Conservation (phyloP, 129 eudicot genomes). For the Gnaphalium uliginosum region DNA sequence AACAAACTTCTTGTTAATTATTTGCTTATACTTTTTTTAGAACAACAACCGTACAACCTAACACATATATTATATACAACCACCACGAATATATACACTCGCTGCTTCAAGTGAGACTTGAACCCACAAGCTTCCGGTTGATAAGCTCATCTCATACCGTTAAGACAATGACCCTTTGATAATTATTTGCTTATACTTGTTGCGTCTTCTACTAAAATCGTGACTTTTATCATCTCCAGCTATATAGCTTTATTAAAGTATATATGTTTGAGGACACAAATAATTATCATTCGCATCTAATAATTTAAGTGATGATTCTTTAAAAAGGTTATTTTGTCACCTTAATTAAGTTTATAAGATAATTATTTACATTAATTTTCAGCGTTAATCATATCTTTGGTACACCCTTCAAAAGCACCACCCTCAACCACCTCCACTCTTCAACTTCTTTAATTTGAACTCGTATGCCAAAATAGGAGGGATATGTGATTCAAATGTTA, state of each 20-base stretch:
- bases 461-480: not conserved
- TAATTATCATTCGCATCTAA: conserved; percentile 5
- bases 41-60: too few relatives aligned
- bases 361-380: not conserved
- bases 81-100: too few relatives aligned
- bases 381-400: not conserved
- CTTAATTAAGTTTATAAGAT: not conserved
- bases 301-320: not conserved
- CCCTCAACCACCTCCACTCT: conserved; percentile 23
- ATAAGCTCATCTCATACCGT: too few relatives aligned
- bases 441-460: not conserved
- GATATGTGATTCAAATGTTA: not conserved
- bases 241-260: not conserved
- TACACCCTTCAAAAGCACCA: conserved; percentile 14
- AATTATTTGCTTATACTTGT: too few relatives aligned
- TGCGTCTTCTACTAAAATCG: not conserved
- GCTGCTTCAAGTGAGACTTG: too few relatives aligned
- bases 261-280: not conserved
- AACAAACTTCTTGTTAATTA: too few relatives aligned
- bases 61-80: too few relatives aligned
- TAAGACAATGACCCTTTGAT: too few relatives aligned
- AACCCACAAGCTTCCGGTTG: too few relatives aligned
- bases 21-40: too few relatives aligned
- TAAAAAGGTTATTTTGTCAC: conserved; percentile 16
- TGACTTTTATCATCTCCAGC: not conserved